Base-by-base conservation (phyloP, 352 stramenopile genomes). In the Pythium rishiriense region DNA sequence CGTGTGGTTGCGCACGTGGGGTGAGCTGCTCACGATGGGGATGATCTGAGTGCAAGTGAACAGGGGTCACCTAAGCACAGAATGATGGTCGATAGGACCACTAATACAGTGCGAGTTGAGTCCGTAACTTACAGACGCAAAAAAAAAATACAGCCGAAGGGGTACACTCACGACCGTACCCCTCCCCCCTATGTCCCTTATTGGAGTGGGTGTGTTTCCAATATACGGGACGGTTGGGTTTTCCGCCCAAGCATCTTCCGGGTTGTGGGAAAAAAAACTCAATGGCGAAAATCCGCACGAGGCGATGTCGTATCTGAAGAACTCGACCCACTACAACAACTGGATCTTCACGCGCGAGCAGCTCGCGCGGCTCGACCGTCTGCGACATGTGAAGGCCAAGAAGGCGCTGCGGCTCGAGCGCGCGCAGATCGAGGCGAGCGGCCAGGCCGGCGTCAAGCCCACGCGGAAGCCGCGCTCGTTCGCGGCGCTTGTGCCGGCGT, bases 251-350 rank as follows among this genome's bases (percentile, higher is more conserved):
- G 37, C 37, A 43, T 43, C 37, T 43, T 19, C 37, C 31, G 10
- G 31, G 5, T 35, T 6, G 37, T 43, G 37, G 37, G 37, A 21
- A 2, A 6, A 12, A 43, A n/a, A 17, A 8, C 14, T 43, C 19
- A 43, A 43, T 43, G 37, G 37, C 19, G 6, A 12, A 21, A 12
- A 21, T 11, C 37, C 11, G 21, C 25, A 17, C 41, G n/a, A 15
- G 11, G 55, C 6, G 29, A 95, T 95, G 87, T 78, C 87, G 72
- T 96, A 96, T 72, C 73, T 96, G 37, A 50, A 81, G 58, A 78
- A 77, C 66, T 94, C 87, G 71, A 94, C 87, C 69, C 87, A 96
- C 76, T 91, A 94, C 62, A 93, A 94, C 75, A 96, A 94, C 71
- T 96, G 87, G 87, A 68, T 96, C 67, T 92, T 96, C 74, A 79